These are phyloP conservation scores for Talaromyces pinophilus DNA, from an alignment of 2,329 filamentous ascomycete genomes.

Conservation along the genomic window DNA sequence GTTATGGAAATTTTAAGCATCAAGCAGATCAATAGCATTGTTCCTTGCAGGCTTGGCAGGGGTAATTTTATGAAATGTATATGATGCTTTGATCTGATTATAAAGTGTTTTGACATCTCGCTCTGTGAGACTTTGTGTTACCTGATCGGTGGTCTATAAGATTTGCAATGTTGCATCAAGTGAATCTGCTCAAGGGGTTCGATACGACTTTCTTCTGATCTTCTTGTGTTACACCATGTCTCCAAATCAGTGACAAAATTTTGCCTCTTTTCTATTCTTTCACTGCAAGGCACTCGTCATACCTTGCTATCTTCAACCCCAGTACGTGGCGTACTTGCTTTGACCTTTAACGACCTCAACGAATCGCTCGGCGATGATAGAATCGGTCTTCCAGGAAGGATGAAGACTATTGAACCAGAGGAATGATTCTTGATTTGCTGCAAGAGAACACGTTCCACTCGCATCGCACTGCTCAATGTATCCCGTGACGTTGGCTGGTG, in stretches of 20 bases:
- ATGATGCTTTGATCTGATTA: neutral
- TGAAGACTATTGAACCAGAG: constrained; percentile 76
- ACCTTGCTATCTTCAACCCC: constrained; percentile 21
- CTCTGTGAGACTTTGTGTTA: neutral
- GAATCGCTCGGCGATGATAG: constrained; percentile 60
- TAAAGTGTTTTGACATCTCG: neutral
- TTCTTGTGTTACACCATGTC: neutral
- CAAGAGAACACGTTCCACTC: constrained; percentile 45
- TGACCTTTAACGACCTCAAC: constrained; percentile 55
- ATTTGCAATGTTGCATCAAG: neutral
- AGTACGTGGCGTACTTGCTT: constrained; percentile 35
- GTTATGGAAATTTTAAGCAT: constrained; percentile 4
- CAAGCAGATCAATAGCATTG: neutral
- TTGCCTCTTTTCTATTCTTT: neutral
- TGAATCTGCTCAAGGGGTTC: neutral
- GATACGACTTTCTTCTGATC: neutral
- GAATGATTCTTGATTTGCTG: constrained; percentile 58
- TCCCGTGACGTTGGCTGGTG: constrained; percentile 63
- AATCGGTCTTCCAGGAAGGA: constrained; percentile 65
- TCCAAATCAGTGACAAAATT: no score
- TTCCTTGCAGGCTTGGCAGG: constrained; percentile 22
- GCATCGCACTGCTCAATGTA: constrained; percentile 58
- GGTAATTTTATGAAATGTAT: neutral
- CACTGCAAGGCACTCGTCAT: neutral
- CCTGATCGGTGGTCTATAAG: neutral